phyloP scores from a whole-genome alignment of 495 filamentous ascomycete species.

The Aspergillus leporis region DNA sequence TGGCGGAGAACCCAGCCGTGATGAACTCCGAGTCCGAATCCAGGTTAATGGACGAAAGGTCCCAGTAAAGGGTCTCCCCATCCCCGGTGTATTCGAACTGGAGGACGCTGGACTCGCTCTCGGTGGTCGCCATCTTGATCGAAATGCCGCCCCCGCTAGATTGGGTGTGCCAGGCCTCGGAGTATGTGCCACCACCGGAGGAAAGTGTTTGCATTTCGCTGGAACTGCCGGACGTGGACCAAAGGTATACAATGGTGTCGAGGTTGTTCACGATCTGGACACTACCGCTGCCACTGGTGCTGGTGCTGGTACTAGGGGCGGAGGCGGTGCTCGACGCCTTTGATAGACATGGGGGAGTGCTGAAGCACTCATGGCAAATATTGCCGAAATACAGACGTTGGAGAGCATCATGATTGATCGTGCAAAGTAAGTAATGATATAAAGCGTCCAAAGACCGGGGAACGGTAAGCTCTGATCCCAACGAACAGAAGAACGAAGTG shows the following conservation, averaged over 20 bases:
- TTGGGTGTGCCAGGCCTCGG: slow-evolving; percentile 35
- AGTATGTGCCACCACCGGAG: slow-evolving; percentile 28
- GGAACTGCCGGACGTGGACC: slow-evolving; percentile 28
- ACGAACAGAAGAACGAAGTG: background rate
- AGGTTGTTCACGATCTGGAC: slow-evolving; percentile 42
- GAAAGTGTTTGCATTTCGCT: slow-evolving; percentile 30
- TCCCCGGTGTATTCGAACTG: slow-evolving; percentile 35
- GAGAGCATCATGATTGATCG: slow-evolving; percentile 27
- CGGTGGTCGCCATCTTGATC: slow-evolving; percentile 41
- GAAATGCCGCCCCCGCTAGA: slow-evolving; percentile 42
- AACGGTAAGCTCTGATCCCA: background rate
- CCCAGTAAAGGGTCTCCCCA: slow-evolving; percentile 28
- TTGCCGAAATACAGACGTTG: slow-evolving; percentile 17
- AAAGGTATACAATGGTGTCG: slow-evolving; percentile 33
- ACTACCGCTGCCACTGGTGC: slow-evolving; percentile 17
- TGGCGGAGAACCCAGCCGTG: slow-evolving; percentile 35
- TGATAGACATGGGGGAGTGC: slow-evolving; percentile 18
- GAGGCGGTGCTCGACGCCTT: slow-evolving; percentile 1
- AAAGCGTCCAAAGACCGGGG: background rate
- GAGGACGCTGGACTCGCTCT: slow-evolving; percentile 29
- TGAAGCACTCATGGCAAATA: slow-evolving; percentile 19
- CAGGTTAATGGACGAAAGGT: slow-evolving; percentile 43
- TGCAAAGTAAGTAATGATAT: background rate
- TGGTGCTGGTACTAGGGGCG: slow-evolving; percentile 11
- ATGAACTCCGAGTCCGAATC: slow-evolving; percentile 30